phyloP scores from a whole-genome alignment of 805 yeast genomes.

The Candida pseudoglaebosa region DNA sequence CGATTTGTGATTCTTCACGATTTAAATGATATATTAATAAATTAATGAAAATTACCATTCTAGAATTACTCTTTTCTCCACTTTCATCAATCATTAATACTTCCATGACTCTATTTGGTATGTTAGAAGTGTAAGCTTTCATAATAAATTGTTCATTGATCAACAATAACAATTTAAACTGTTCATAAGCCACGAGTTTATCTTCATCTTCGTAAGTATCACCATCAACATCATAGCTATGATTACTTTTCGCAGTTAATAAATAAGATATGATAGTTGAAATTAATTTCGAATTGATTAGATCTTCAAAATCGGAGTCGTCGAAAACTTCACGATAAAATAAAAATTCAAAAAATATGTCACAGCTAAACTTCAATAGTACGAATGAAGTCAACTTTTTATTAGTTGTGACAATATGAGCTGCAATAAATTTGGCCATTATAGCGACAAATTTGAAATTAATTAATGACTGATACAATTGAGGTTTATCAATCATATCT shows the following conservation, averaged over 20 bases:
- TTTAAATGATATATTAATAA: conserved; percentile 62
- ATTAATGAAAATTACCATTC: conserved; percentile 65
- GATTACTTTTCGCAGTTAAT: conserved; percentile 30
- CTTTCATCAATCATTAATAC: conserved; percentile 44
- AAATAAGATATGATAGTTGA: conserved; percentile 26
- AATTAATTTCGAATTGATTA: conserved; percentile 26
- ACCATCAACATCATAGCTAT: conserved; percentile 29
- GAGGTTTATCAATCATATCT: conserved; percentile 13
- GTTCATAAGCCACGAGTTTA: conserved; percentile 53
- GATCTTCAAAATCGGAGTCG: conserved; percentile 29
- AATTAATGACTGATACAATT: conserved; percentile 18
- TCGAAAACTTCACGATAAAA: conserved; percentile 30
- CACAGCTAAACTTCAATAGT: conserved; percentile 35
- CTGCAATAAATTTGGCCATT: conserved; percentile 25
- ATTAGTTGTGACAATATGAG: conserved; percentile 20
- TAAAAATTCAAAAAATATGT: conserved; percentile 38
- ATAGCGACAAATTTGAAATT: conserved; percentile 25
- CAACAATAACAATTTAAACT: conserved; percentile 66
- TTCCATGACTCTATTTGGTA: conserved; percentile 51
- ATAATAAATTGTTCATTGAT: conserved; percentile 88
- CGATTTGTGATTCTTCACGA: conserved; percentile 64
- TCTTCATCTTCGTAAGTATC: conserved; percentile 49
- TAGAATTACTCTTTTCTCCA: conserved; percentile 17
- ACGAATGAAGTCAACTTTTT: conserved; percentile 23
- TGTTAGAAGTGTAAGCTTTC: conserved; percentile 32